A percentile compares a stretch with the other conserved stretches of the same genome.
Conservation (phyloP, 768 basidiomycete species). For the Jaapia argillacea region DNA sequence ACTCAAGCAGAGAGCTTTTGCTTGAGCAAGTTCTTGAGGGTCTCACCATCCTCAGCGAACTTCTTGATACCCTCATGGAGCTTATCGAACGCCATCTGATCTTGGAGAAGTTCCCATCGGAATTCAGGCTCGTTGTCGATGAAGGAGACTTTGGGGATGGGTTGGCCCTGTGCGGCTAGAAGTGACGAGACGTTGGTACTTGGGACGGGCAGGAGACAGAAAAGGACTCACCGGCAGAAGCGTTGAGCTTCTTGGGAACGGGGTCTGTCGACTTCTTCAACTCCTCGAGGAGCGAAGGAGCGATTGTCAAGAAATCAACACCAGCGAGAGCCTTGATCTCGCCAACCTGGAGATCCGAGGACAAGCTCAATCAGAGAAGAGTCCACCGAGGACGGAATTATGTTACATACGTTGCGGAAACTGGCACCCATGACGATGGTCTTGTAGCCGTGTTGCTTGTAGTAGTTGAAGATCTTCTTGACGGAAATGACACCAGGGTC, state of each 20-base stretch:
- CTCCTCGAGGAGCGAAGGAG: conserved; percentile 85
- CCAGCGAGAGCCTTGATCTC: conserved; percentile 95
- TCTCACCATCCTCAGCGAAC: conserved; percentile 91
- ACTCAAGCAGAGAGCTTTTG: conserved; percentile 47
- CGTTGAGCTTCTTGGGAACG: conserved; percentile 83
- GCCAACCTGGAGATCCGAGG: conserved; percentile 51
- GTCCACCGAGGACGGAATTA: neutral
- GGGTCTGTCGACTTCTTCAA: conserved; percentile 70
- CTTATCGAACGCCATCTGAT: conserved; percentile 98
- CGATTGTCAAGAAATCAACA: conserved; percentile 95
- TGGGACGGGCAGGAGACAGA: too few species aligned
- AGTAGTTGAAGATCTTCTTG: conserved; percentile 97
- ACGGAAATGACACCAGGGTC: conserved; percentile 97
- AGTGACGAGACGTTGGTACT: too few species aligned
- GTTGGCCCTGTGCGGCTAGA: conserved; percentile 43
- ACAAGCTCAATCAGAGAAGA: conserved; percentile 4
- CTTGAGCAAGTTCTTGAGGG: conserved; percentile 76
- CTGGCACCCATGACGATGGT: conserved; percentile 99
- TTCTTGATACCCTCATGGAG: conserved; percentile 97
- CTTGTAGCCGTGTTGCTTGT: conserved; percentile 97
- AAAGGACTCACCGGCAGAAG: too few species aligned
- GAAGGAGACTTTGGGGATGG: conserved; percentile 72
- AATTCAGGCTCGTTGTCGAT: conserved; percentile 93
- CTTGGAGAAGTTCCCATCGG: conserved; percentile 88
- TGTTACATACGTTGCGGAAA: conserved; percentile 94